Percentiles rank a stretch among this genome's conserved stretches.
Evolutionary conservation across 164 flowering plant genomes (phyloP).

Genomic region (Buxus sempervirens): DNA sequence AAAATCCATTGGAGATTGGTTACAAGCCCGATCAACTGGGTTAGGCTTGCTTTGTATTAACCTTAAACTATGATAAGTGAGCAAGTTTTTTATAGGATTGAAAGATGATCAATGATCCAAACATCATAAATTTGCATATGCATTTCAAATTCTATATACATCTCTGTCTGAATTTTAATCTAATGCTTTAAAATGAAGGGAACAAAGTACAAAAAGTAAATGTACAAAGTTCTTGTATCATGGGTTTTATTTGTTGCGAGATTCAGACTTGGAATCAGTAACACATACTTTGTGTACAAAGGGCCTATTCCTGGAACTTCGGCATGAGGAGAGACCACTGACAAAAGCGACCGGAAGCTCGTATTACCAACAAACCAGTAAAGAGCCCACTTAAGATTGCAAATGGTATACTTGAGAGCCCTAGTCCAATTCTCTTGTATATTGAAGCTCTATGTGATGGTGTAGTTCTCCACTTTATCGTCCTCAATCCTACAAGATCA

Average conservation of each 20-base stretch:
- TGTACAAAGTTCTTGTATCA: too few relatives aligned
- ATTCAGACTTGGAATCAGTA: constrained; percentile 30
- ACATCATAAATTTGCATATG: too few relatives aligned
- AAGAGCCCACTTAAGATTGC: constrained; percentile 94
- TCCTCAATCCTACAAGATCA: constrained; percentile 75
- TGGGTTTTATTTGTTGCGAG: constrained; percentile 18
- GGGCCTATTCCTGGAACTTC: constrained; percentile 45
- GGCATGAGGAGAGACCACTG: constrained; percentile 45
- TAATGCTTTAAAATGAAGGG: too few relatives aligned
- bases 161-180: too few relatives aligned
- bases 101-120: too few relatives aligned
- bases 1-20: too few relatives aligned
- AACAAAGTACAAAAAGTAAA: too few relatives aligned
- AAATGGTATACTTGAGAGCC: constrained; percentile 94
- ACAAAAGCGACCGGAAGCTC: constrained; percentile 77
- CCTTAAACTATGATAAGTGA: too few relatives aligned
- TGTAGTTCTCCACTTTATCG: constrained; percentile 84
- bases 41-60: too few relatives aligned
- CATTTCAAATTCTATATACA: too few relatives aligned
- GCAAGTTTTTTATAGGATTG: too few relatives aligned
- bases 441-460: constrained; percentile 94
- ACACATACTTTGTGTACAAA: constrained; percentile 38
- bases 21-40: too few relatives aligned
- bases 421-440: constrained; percentile 98
- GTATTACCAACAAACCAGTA: constrained; percentile 94